A percentile compares a stretch with the other conserved stretches of the same genome.
These are phyloP conservation scores for Stereum hirsutum DNA, from an alignment of 1,284 basidiomycete genomes.

Conservation along the genomic window DNA sequence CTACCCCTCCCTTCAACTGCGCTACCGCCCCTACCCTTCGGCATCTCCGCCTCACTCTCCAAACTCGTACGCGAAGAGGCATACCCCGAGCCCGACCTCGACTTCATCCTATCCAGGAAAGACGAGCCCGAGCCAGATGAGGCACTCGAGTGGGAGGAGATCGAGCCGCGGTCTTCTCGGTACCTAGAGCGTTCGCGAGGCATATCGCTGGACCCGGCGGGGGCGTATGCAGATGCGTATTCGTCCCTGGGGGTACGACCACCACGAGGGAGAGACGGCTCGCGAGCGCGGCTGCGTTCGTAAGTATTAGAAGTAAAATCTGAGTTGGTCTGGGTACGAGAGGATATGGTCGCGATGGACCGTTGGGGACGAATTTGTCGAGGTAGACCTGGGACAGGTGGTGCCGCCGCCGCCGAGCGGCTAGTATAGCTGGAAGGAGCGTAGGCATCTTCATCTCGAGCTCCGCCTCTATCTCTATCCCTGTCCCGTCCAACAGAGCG, in stretches of 20 bases:
- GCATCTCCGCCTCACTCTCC: slow-evolving; percentile 22
- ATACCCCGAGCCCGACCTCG: slow-evolving; percentile 15
- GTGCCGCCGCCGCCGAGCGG: slow-evolving; percentile 10
- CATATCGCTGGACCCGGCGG: no score
- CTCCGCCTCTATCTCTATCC: slow-evolving; percentile 1
- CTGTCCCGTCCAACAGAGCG: slow-evolving; percentile 12
- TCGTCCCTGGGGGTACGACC: background rate
- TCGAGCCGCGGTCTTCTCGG: no score
- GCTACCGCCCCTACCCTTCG: slow-evolving; percentile 7
- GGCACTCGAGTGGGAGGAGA: no score
- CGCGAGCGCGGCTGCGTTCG: slow-evolving; percentile 8
- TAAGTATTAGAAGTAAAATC: slow-evolving; percentile 6
- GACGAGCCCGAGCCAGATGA: slow-evolving; percentile 20
- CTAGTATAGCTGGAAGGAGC: background rate
- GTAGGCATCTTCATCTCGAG: background rate
- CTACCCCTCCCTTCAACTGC: no score
- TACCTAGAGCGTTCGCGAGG: no score
- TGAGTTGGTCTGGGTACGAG: slow-evolving; percentile 9
- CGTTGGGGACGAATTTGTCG: slow-evolving; percentile 17
- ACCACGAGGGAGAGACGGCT: slow-evolving; percentile 10
- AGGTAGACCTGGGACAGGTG: slow-evolving; percentile 1
- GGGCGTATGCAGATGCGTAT: slow-evolving; percentile 2
- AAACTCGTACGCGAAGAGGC: slow-evolving; percentile 37
- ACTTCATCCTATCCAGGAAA: slow-evolving; percentile 17
- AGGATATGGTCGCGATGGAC: slow-evolving; percentile 16